Conservation (phyloP, 768 basidiomycete genomes). For the Tylopilus vinaceipallidus region DNA sequence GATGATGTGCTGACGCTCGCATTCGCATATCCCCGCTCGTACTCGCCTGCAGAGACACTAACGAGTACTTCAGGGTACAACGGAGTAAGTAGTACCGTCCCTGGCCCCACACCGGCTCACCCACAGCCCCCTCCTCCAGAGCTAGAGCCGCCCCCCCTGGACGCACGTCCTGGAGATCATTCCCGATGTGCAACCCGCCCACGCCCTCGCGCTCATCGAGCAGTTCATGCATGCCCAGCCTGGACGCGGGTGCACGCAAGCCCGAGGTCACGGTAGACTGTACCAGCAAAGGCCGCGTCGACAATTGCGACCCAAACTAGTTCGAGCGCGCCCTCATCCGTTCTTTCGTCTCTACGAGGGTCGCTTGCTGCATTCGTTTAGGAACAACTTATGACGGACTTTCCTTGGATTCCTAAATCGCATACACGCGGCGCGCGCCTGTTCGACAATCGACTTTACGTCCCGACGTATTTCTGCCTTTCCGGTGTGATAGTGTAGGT, state of each 20-base stretch:
- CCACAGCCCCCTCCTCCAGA: too few species aligned
- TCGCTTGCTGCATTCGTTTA: constrained; percentile 25
- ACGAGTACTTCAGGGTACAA: too few species aligned
- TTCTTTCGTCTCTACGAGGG: not conserved
- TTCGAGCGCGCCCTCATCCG: constrained; percentile 49
- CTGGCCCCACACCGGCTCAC: too few species aligned
- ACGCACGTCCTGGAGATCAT: constrained; percentile 66
- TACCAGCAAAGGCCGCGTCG: constrained; percentile 42
- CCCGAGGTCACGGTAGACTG: constrained; percentile 60
- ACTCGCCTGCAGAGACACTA: too few species aligned
- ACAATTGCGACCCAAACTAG: constrained; percentile 46
- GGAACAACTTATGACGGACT: constrained; percentile 55
- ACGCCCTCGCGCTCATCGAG: constrained; percentile 49
- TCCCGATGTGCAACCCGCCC: constrained; percentile 63
- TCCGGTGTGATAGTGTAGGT: too few species aligned
- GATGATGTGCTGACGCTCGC: too few species aligned
- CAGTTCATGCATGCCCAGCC: constrained; percentile 37
- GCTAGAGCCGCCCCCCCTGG: too few species aligned
- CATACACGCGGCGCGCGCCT: constrained; percentile 53
- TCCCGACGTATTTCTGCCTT: constrained; percentile 64
- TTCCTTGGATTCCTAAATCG: constrained; percentile 53
- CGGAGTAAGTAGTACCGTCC: too few species aligned
- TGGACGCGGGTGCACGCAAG: constrained; percentile 35
- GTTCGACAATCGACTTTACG: constrained; percentile 48
- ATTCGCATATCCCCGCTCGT: too few species aligned